These are phyloP conservation scores for Xylaria acuta DNA, from an alignment of 495 filamentous ascomycete species.

Conservation along the genomic window DNA sequence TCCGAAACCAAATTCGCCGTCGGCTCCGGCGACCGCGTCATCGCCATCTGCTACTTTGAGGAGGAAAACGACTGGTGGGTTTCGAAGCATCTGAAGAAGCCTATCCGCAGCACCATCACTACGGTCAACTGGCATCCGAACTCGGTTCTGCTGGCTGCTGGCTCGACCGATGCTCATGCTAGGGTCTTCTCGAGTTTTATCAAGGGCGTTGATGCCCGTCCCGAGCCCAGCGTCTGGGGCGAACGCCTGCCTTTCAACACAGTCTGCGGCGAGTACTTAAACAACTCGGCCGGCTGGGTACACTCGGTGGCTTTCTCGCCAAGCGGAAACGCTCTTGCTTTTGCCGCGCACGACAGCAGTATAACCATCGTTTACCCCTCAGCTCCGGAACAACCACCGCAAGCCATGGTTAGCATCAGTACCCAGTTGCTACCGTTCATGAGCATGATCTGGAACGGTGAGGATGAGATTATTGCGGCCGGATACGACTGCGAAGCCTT, in stretches of 20 bases:
- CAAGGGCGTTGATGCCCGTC: slow-evolving; percentile 88
- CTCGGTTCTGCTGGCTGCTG: slow-evolving; percentile 90
- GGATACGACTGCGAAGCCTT: slow-evolving; percentile 97
- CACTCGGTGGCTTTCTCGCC: slow-evolving; percentile 91
- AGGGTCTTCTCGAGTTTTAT: slow-evolving; percentile 95
- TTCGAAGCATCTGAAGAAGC: slow-evolving; percentile 98
- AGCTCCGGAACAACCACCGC: slow-evolving; percentile 88
- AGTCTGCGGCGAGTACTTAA: slow-evolving; percentile 93
- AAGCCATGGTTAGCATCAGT: slow-evolving; percentile 83
- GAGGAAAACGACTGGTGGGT: slow-evolving; percentile 99
- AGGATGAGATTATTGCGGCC: slow-evolving; percentile 93
- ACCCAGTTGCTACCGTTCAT: slow-evolving; percentile 91
- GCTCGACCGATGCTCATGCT: slow-evolving; percentile 96
- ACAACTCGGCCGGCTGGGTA: slow-evolving; percentile 95
- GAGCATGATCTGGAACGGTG: slow-evolving; percentile 89
- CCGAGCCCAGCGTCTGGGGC: slow-evolving; percentile 90
- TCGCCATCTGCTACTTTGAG: slow-evolving; percentile 98
- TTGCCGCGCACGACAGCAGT: slow-evolving; percentile 91
- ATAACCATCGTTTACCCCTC: slow-evolving; percentile 95
- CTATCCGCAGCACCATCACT: slow-evolving; percentile 94
- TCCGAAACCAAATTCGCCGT: slow-evolving; percentile 97
- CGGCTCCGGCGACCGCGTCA: slow-evolving; percentile 91
- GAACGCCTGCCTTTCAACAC: slow-evolving; percentile 96
- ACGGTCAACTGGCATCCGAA: slow-evolving; percentile 96
- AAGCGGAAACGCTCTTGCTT: slow-evolving; percentile 88